Base-by-base conservation (phyloP, 305 asterid species). In the Ilex paraguariensis region DNA sequence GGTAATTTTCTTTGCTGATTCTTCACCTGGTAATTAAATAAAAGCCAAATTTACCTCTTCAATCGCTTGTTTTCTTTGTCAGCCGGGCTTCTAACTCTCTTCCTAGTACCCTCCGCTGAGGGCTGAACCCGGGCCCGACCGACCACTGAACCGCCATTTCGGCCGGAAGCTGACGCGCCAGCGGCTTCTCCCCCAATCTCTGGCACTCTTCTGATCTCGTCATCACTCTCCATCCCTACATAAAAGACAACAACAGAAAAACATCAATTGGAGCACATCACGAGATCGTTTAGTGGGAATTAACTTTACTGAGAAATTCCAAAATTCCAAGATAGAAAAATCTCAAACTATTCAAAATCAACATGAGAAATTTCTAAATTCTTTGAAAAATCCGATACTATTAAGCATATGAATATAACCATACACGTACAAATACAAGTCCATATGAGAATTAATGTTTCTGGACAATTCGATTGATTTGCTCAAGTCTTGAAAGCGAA, bases 181-280 rank as follows among this genome's bases (percentile, higher is more conserved):
- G 67, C 71, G 5, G 69, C 77, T 68, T 84, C 98, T 32, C 84
- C 97, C 33, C 90, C 97, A 32, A 92, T 68, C 84, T 92, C 98
- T 53, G 98, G 98, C 65, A 92, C 98, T 71, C 98, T 82, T 69
- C 98, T 81, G 54, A 89, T 87, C 81, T 92, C 98, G 69, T 89
- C 98, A 77, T 92, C 98, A 68, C 97, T 92, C 81, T 92, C 98
- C 90, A 89, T 75, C 13, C 98, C 96, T 92, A 65, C 66, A 65
- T 56, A 50, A 46, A 48, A 7, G 6, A 52, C 10, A 52, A 14
- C 28, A 52, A 52, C 4, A 36, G 2, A 4, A 36, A 36, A 36
- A 36, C 42, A 36, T 36, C 42, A 4, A 36, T 36, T 21, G 42
- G 42, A 4, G 42, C 9, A 5, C 6, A 36, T 8, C 42, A 3